These are phyloP conservation scores for Lepiota subincarnata DNA, from an alignment of 768 basidiomycete genomes.

Conservation along the genomic window DNA sequence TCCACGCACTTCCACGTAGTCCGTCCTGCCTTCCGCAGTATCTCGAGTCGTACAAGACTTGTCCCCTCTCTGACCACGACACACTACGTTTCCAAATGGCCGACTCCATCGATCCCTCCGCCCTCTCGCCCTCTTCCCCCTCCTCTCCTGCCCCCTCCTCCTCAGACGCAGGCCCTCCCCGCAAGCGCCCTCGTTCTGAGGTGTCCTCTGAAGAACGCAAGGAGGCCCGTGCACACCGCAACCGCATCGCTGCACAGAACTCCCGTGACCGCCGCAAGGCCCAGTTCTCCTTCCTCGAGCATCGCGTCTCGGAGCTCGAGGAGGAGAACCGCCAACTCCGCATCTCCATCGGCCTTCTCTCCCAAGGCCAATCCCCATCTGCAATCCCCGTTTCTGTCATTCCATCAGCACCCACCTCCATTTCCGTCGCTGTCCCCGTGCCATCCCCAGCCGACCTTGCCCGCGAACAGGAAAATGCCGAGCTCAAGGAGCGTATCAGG, in stretches of 20 bases:
- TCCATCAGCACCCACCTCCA: constrained; percentile 23
- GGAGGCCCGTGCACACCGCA: constrained; percentile 86
- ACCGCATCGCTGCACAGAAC: constrained; percentile 91
- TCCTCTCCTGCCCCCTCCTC: constrained; percentile 23
- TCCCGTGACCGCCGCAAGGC: constrained; percentile 88
- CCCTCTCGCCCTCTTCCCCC: constrained; percentile 21
- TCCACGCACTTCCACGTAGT: constrained; percentile 30
- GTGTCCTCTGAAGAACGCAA: constrained; percentile 71
- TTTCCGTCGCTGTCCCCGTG: constrained; percentile 8
- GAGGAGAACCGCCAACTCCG: constrained; percentile 66
- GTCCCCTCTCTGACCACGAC: constrained; percentile 4
- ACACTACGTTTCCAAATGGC: constrained; percentile 13
- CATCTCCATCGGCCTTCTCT: constrained; percentile 35
- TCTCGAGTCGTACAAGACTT: constrained; percentile 11
- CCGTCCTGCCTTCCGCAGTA: constrained; percentile 35
- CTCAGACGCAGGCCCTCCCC: constrained; percentile 38
- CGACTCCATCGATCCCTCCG: constrained; percentile 25
- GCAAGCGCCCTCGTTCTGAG: constrained; percentile 70
- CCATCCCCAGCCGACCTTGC: constrained; percentile 14
- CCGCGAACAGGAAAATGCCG: constrained; percentile 66
- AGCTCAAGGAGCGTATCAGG: constrained; percentile 70
- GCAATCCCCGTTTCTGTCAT: constrained; percentile 18
- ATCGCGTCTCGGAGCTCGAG: constrained; percentile 67
- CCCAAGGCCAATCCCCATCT: constrained; percentile 6
- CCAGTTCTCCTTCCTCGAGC: constrained; percentile 77